These are phyloP conservation scores for Tephrocybe sp. DNA, from an alignment of 768 basidiomycete genomes.

Conservation along the genomic window DNA sequence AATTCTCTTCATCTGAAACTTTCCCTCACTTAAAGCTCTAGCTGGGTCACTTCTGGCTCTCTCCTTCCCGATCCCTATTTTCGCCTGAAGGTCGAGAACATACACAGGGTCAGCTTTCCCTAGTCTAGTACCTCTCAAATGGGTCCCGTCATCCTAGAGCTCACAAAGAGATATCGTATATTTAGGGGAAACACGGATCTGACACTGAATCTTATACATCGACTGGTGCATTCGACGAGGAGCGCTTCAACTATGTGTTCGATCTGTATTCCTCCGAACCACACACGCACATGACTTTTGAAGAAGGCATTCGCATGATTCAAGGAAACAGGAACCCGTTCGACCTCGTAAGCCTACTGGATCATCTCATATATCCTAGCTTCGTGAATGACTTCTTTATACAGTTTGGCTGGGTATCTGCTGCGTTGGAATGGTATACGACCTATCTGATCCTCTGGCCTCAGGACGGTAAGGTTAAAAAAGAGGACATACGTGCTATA, in stretches of 20 bases:
- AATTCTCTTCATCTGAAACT: background rate
- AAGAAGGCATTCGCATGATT: slow-evolving; percentile 38
- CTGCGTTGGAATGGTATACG: slow-evolving; percentile 38
- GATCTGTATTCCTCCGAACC: slow-evolving; percentile 37
- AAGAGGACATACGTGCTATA: slow-evolving; percentile 36
- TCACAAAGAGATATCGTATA: background rate
- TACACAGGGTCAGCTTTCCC: slow-evolving; percentile 30
- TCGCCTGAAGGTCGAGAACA: slow-evolving; percentile 35
- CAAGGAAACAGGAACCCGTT: slow-evolving; percentile 36
- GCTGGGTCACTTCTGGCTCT: slow-evolving; percentile 32
- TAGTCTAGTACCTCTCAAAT: too few species aligned
- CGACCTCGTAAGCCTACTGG: slow-evolving; percentile 28
- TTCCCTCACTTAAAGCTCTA: slow-evolving; percentile 11
- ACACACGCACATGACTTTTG: slow-evolving; percentile 35
- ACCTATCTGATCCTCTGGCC: slow-evolving; percentile 38
- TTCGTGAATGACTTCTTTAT: background rate
- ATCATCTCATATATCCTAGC: background rate
- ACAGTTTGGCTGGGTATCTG: slow-evolving; percentile 41
- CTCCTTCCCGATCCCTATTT: slow-evolving; percentile 42
- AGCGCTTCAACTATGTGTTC: slow-evolving; percentile 37
- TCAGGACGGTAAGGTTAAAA: slow-evolving; percentile 30
- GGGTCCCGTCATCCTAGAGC: background rate
- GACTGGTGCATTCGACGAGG: slow-evolving; percentile 37
- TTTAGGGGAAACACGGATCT: slow-evolving; percentile 42
- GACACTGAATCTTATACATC: slow-evolving; percentile 35